Conservation (phyloP, 2,329 filamentous ascomycete species). For the Penicillium sclerotigenum region DNA sequence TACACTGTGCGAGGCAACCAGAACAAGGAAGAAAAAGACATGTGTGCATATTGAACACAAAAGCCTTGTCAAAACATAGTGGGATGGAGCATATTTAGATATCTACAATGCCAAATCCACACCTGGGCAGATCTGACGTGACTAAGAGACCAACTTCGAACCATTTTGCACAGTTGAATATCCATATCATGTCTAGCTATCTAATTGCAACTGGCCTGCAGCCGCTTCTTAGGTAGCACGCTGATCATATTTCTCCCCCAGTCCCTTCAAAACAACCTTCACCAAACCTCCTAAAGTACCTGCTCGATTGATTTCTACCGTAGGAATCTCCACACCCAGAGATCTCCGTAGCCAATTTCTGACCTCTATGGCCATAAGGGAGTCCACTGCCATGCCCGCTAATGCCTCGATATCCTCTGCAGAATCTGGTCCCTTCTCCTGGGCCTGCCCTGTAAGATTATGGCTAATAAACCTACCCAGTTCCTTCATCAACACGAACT, state of each 20-base stretch:
- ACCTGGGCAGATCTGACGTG: background rate
- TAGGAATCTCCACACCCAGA: slow-evolving; percentile 35
- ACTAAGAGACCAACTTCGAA: background rate
- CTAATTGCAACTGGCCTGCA: background rate
- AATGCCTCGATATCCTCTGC: slow-evolving; percentile 20
- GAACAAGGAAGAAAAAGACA: no score
- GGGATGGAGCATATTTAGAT: background rate
- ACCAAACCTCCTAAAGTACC: slow-evolving; percentile 15
- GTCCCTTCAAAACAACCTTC: slow-evolving; percentile 13
- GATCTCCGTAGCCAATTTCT: slow-evolving; percentile 27
- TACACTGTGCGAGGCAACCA: no score
- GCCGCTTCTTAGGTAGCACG: background rate
- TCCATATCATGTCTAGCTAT: background rate
- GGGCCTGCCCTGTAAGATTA: slow-evolving; percentile 2
- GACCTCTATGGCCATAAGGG: slow-evolving; percentile 31
- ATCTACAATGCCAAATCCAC: background rate
- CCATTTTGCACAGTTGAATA: background rate
- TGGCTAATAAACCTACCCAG: slow-evolving; percentile 2
- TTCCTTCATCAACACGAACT: background rate
- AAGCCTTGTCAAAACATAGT: background rate
- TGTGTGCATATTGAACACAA: no score
- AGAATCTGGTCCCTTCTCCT: background rate
- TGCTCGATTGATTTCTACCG: slow-evolving; percentile 53
- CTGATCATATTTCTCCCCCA: slow-evolving; percentile 13
- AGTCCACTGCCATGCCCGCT: slow-evolving; percentile 24